A percentile compares a stretch with the other conserved stretches of the same genome.
phyloP scores from a whole-genome alignment of 805 yeast species.

The Ogataea kodamae region DNA sequence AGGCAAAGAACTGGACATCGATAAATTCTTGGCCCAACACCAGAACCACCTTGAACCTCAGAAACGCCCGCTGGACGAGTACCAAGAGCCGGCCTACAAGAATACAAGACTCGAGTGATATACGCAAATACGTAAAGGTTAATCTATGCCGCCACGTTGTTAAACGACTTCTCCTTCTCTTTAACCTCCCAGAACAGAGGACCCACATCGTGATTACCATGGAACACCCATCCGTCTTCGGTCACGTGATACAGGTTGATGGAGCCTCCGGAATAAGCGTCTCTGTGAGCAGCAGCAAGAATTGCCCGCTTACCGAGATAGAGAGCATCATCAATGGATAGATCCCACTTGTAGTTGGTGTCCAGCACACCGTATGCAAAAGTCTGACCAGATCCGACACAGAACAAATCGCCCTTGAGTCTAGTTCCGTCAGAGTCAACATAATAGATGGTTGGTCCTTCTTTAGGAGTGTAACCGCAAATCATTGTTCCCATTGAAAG shows the following conservation, averaged over 20 bases:
- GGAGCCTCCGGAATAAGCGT: constrained; percentile 97
- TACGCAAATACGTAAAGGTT: constrained; percentile 6
- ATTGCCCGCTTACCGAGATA: constrained; percentile 93
- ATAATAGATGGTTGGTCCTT: constrained; percentile 92
- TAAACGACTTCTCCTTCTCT: constrained; percentile 83
- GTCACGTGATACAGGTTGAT: constrained; percentile 90
- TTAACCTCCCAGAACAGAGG: constrained; percentile 88
- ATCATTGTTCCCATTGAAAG: constrained; percentile 99
- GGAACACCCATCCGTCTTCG: constrained; percentile 91
- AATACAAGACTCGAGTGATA: constrained; percentile 4
- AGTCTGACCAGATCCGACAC: constrained; percentile 99
- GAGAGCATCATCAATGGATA: constrained; percentile 88
- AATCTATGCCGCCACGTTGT: constrained; percentile 59
- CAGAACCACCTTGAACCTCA: constrained; percentile 7
- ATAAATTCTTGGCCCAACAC: constrained; percentile 24
- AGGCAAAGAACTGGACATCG: constrained; percentile 14
- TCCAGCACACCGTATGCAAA: constrained; percentile 98
- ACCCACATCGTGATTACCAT: constrained; percentile 93
- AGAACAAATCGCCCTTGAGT: constrained; percentile 88
- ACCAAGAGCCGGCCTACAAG: constrained; percentile 5
- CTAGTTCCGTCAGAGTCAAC: constrained; percentile 98
- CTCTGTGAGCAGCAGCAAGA: constrained; percentile 97
- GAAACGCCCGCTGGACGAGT: constrained; percentile 5
- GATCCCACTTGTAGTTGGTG: constrained; percentile 87
- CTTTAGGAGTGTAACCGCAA: constrained; percentile 93